Conservation (phyloP, 805 yeast species). For the Lachancea thermotolerans region DNA sequence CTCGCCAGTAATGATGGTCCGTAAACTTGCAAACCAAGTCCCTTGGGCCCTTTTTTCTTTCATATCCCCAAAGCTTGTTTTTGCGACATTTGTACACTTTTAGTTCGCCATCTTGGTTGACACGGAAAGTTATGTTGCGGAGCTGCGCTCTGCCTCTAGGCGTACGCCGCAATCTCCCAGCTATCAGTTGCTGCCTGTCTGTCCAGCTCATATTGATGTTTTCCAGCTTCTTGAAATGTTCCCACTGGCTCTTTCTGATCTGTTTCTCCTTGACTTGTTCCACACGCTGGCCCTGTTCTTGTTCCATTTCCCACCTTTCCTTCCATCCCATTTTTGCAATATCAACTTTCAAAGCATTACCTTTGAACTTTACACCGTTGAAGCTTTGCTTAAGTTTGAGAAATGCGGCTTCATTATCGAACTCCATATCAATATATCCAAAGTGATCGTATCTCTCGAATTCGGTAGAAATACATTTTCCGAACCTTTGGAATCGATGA, state of each 20-base stretch:
- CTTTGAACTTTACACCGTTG: conserved; percentile 72
- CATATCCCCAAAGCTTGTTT: conserved; percentile 87
- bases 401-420: conserved; percentile 38
- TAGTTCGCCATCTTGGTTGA: conserved; percentile 49
- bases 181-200: conserved; percentile 39
- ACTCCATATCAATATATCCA: conserved; percentile 60
- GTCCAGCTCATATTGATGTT: conserved; percentile 34
- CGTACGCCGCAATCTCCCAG: conserved; percentile 57
- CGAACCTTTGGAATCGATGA: conserved; percentile 56
- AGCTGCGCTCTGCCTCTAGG: conserved; percentile 39
- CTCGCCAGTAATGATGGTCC: conserved; percentile 63
- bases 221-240: conserved; percentile 32
- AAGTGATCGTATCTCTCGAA: conserved; percentile 50
- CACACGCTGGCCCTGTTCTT: conserved; percentile 34
- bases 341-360: conserved; percentile 54
- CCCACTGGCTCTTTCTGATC: conserved; percentile 36
- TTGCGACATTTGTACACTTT: conserved; percentile 56
- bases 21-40: conserved; percentile 59
- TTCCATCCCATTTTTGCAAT: conserved; percentile 54
- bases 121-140: conserved; percentile 54
- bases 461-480: conserved; percentile 43
- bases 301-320: conserved; percentile 42
- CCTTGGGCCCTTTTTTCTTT: conserved; percentile 52
- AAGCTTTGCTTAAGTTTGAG: conserved; percentile 48
- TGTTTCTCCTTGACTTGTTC: conserved; percentile 24